A percentile compares a stretch with the other conserved stretches of the same genome.
phyloP scores from a whole-genome alignment of 208 protist species.

The Leishmania mexicana region DNA sequence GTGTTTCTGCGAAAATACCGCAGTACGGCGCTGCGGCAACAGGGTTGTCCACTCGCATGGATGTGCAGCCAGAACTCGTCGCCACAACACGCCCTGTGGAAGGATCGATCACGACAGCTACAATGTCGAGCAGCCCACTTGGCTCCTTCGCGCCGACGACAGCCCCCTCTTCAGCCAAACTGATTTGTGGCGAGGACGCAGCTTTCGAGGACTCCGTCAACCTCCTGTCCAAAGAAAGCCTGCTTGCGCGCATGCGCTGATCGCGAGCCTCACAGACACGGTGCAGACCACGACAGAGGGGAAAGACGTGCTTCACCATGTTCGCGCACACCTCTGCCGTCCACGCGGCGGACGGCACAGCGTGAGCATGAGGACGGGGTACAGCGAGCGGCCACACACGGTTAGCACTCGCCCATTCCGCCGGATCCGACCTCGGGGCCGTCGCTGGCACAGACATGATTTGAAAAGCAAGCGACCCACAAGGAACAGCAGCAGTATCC shows the following conservation, averaged over 20 bases:
- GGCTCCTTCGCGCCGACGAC: background rate
- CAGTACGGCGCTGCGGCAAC: slow-evolving; percentile 50
- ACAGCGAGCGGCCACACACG: slow-evolving; percentile 70
- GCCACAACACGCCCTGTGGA: slow-evolving; percentile 36
- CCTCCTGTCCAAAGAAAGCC: background rate
- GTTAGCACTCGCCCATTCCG: slow-evolving; percentile 59
- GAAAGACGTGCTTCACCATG: slow-evolving; percentile 37
- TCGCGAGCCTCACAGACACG: slow-evolving; percentile 6
- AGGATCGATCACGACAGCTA: slow-evolving; percentile 62
- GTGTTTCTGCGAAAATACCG: background rate
- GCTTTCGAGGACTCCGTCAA: background rate
- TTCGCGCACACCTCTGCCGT: slow-evolving; percentile 15
- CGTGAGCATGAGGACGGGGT: slow-evolving; percentile 50
- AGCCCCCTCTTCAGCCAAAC: background rate
- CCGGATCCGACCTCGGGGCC: slow-evolving; percentile 49
- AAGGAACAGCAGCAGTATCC: background rate
- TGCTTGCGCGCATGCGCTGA: background rate
- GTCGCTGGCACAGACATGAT: slow-evolving; percentile 51
- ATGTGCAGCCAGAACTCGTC: slow-evolving; percentile 43
- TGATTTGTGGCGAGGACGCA: background rate
- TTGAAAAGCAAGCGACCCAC: slow-evolving; percentile 17
- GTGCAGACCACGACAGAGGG: slow-evolving; percentile 23
- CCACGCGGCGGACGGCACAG: slow-evolving; percentile 18
- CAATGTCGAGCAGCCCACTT: slow-evolving; percentile 38
- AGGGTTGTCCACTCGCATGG: slow-evolving; percentile 37